Percentiles rank a stretch among this genome's conserved stretches.
Evolutionary conservation across 129 eudicot genomes (phyloP).

Genomic region (Oenanthe sinensis): DNA sequence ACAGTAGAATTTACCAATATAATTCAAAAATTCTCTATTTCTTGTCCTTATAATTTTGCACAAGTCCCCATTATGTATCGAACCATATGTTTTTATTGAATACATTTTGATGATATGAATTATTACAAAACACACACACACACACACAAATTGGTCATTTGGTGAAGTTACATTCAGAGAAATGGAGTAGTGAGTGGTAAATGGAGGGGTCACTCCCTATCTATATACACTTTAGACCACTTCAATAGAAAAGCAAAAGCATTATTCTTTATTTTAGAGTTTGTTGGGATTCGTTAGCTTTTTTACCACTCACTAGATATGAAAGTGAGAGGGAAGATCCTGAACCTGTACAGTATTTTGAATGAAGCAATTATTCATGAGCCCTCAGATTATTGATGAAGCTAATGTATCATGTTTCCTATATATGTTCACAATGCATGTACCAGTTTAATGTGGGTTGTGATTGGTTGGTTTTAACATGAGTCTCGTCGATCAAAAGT

Average conservation of each 20-base stretch:
- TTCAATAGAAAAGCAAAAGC: conserved; percentile 39
- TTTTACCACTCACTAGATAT: neutral
- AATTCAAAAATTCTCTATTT: neutral
- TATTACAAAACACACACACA: neutral
- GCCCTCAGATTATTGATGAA: neutral
- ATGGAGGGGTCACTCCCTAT: conserved; percentile 19
- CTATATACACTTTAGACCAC: conserved; percentile 22
- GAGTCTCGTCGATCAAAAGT: neutral
- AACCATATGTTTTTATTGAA: neutral
- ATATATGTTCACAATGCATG: neutral
- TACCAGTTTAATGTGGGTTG: neutral
- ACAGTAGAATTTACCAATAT: conserved; percentile 11
- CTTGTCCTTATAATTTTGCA: neutral
- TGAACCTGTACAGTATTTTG: neutral
- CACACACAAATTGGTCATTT: neutral
- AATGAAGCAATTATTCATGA: neutral
- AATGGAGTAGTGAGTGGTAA: conserved; percentile 4
- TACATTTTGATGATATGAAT: neutral
- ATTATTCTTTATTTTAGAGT: conserved; percentile 24
- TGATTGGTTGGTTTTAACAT: neutral
- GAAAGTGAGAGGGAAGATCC: conserved; percentile 10
- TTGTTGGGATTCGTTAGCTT: conserved; percentile 39
- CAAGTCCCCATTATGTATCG: conserved; percentile 2
- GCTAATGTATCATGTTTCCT: conserved; percentile 2
- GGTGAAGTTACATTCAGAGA: conserved; percentile 1